Conservation (phyloP, 2,329 filamentous ascomycete species). For the Fusarium succisae region DNA sequence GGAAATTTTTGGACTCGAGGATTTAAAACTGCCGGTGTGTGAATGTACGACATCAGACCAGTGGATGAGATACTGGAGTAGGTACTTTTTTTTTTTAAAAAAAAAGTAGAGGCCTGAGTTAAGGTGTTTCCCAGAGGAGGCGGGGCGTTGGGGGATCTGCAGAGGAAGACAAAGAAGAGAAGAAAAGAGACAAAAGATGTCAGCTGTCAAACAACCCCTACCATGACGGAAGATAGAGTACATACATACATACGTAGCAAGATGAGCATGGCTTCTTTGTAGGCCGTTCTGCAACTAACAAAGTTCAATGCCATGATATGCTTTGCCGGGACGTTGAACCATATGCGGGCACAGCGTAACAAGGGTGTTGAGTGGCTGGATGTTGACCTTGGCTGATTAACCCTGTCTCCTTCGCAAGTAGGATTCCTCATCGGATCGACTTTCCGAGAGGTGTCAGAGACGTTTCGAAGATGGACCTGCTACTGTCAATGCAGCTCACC, state of each 20-base stretch:
- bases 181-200: constrained; percentile 1
- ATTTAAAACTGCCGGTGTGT: background rate
- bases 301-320: constrained; percentile 18
- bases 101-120: constrained; percentile 35
- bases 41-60: constrained; percentile 10
- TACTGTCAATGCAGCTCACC: constrained; percentile 17
- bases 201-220: constrained; percentile 21
- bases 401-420: constrained; percentile 25
- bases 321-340: constrained; percentile 25
- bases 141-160: constrained; percentile 40
- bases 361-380: constrained; percentile 17
- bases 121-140: background rate
- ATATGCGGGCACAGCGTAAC: constrained; percentile 7
- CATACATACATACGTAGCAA: no score
- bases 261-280: background rate
- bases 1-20: background rate
- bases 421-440: constrained; percentile 30
- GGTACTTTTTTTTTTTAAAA: constrained; percentile 16
- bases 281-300: constrained; percentile 7
- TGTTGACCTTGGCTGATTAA: constrained; percentile 7
- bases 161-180: constrained; percentile 1
- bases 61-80: constrained; percentile 7
- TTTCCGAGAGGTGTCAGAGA: constrained; percentile 32
- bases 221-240: background rate
- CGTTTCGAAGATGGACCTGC: constrained; percentile 20